Percentiles rank a stretch among this genome's conserved stretches.
Conservation (phyloP, 2,329 filamentous ascomycete species). For the Sarocladium oryzae region DNA sequence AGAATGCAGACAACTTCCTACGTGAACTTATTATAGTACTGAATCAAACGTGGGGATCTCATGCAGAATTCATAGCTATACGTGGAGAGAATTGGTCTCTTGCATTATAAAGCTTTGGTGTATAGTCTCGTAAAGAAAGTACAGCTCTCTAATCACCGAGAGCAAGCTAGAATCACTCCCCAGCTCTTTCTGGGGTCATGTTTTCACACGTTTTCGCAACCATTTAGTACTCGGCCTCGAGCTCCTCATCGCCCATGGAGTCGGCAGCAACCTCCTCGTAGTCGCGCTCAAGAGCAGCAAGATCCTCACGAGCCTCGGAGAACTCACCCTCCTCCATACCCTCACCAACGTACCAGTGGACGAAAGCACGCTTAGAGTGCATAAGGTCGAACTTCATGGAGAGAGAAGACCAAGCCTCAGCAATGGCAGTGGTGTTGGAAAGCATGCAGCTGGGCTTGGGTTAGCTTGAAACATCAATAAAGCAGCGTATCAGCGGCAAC, state of each 20-base stretch:
- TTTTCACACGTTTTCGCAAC: neutral
- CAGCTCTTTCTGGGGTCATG: neutral
- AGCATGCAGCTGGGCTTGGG: constrained; percentile 75
- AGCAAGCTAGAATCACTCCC: constrained; percentile 20
- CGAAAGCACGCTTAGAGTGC: constrained; percentile 99
- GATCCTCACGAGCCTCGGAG: constrained; percentile 96
- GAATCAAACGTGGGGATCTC: neutral
- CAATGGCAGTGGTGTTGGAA: constrained; percentile 96
- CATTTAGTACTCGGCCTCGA: constrained; percentile 73
- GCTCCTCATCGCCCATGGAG: constrained; percentile 80
- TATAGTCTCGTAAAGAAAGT: constrained; percentile 33
- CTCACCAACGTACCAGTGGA: constrained; percentile 99
- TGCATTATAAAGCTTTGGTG: constrained; percentile 32
- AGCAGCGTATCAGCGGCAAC: constrained; percentile 29
- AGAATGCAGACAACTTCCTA: too few species aligned
- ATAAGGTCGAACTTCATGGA: constrained; percentile 99
- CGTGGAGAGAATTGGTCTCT: constrained; percentile 9
- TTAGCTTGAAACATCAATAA: neutral
- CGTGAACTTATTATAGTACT: neutral
- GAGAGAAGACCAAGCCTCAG: constrained; percentile 94
- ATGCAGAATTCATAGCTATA: too few species aligned
- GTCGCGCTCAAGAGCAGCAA: constrained; percentile 95
- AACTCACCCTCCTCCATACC: constrained; percentile 99
- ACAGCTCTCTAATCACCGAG: constrained; percentile 26
- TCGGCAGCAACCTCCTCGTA: constrained; percentile 98